phyloP scores from a whole-genome alignment of 2,329 filamentous ascomycete species.

The Chaetomiaceae sp. region DNA sequence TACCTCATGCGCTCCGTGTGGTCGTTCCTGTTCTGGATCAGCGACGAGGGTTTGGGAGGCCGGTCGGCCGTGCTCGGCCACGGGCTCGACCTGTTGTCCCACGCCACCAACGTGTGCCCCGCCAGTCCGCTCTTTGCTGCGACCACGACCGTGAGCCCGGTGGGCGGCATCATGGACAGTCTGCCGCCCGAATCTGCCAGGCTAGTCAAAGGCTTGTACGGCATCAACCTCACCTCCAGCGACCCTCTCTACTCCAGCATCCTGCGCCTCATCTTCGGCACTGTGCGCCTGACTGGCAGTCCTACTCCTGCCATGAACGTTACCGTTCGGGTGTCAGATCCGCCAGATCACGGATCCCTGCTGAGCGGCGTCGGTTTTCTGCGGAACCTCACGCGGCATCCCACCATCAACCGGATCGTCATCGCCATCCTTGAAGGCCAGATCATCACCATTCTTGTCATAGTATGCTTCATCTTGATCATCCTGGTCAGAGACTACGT shows the following conservation, averaged over 20 bases:
- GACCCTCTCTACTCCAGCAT: slow-evolving; percentile 33
- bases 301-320: slow-evolving; percentile 21
- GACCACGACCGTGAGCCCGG: slow-evolving; percentile 36
- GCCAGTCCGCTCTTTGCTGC: slow-evolving; percentile 36
- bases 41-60: slow-evolving; percentile 62
- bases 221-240: slow-evolving; percentile 31
- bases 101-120: slow-evolving; percentile 34
- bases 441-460: slow-evolving; percentile 85
- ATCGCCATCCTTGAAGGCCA: slow-evolving; percentile 87
- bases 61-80: slow-evolving; percentile 4
- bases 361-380: slow-evolving; percentile 55
- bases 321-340: slow-evolving; percentile 8
- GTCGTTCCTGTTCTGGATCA: slow-evolving; percentile 92
- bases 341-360: slow-evolving; percentile 38
- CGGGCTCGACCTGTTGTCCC: not conserved
- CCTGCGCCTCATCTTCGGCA: slow-evolving; percentile 29
- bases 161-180: slow-evolving; percentile 35
- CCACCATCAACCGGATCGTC: slow-evolving; percentile 69
- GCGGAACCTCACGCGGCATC: slow-evolving; percentile 60
- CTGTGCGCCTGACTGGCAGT: slow-evolving; percentile 23
- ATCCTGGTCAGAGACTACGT: slow-evolving; percentile 97
- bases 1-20: slow-evolving; percentile 89
- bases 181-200: slow-evolving; percentile 30
- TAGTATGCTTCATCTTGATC: slow-evolving; percentile 91
- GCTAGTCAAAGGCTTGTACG: slow-evolving; percentile 27